phyloP scores from a whole-genome alignment of 495 filamentous ascomycete genomes.

The Penicillium waksmanii region DNA sequence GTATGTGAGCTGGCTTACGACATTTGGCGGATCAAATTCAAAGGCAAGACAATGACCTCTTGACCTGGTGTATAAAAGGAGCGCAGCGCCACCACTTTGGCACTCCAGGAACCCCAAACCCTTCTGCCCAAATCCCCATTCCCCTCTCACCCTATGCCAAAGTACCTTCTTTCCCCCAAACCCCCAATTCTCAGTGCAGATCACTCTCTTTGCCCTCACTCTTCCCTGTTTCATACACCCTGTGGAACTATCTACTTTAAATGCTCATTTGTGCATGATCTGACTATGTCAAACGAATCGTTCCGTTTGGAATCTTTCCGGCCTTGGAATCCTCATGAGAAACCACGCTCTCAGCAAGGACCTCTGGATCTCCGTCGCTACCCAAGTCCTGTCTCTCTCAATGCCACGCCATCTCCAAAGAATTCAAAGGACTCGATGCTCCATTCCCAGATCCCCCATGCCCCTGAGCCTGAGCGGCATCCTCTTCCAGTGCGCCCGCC shows the following conservation, averaged over 20 bases:
- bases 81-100: background rate
- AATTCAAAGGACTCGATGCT: background rate
- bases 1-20: background rate
- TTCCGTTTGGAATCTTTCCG: conserved; percentile 23
- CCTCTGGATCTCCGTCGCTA: conserved; percentile 15
- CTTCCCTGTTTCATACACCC: background rate
- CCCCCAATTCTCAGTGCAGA: background rate
- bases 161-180: background rate
- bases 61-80: background rate
- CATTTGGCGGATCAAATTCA: background rate
- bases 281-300: conserved; percentile 12
- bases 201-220: background rate
- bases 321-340: conserved; percentile 20
- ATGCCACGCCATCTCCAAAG: conserved; percentile 8
- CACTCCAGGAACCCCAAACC: background rate
- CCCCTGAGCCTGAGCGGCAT: conserved; percentile 6
- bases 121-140: background rate
- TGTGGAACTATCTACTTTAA: background rate
- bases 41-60: background rate
- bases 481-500: conserved; percentile 19
- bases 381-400: conserved; percentile 24
- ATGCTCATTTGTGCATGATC: background rate
- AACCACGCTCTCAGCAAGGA: conserved; percentile 7
- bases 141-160: background rate
- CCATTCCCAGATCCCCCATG: background rate